Percentiles rank a stretch among this genome's conserved stretches.
phyloP scores from a whole-genome alignment of 2,329 filamentous ascomycete species.

The Xylariomycetidae sp. region DNA sequence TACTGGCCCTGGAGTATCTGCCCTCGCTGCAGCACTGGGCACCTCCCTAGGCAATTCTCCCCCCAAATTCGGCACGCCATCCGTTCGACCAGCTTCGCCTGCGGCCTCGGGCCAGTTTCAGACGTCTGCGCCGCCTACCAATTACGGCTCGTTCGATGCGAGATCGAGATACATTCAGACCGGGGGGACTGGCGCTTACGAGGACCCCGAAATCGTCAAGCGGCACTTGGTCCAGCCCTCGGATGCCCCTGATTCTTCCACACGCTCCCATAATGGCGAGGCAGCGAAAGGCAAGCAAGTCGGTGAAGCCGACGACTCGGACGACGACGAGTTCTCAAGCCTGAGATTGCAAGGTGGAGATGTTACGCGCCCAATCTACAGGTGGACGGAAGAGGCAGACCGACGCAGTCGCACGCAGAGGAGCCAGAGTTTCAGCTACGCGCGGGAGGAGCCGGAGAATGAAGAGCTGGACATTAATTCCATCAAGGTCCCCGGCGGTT shows the following conservation, averaged over 20 bases:
- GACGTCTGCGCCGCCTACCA: conserved; percentile 56
- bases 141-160: conserved; percentile 82
- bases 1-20: conserved; percentile 78
- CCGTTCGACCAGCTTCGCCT: conserved; percentile 56
- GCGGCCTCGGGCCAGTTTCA: conserved; percentile 39
- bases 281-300: conserved; percentile 50
- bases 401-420: conserved; percentile 63
- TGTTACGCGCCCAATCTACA: conserved; percentile 90
- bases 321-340: conserved; percentile 87
- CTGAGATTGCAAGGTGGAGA: conserved; percentile 90
- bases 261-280: conserved; percentile 31
- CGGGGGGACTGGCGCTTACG: conserved; percentile 58
- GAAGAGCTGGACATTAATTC: conserved; percentile 80
- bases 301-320: conserved; percentile 33
- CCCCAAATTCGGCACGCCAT: conserved; percentile 64
- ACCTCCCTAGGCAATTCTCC: conserved; percentile 67
- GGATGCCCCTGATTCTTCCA: conserved; percentile 40
- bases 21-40: conserved; percentile 81
- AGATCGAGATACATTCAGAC: conserved; percentile 46
- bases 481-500: conserved; percentile 91
- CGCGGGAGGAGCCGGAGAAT: conserved; percentile 72
- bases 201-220: conserved; percentile 88
- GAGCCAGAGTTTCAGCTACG: conserved; percentile 82
- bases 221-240: conserved; percentile 76
- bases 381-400: conserved; percentile 89